phyloP scores from a whole-genome alignment of 2,329 filamentous ascomycete species.

The Dryadomyces quercus-mongolicae region DNA sequence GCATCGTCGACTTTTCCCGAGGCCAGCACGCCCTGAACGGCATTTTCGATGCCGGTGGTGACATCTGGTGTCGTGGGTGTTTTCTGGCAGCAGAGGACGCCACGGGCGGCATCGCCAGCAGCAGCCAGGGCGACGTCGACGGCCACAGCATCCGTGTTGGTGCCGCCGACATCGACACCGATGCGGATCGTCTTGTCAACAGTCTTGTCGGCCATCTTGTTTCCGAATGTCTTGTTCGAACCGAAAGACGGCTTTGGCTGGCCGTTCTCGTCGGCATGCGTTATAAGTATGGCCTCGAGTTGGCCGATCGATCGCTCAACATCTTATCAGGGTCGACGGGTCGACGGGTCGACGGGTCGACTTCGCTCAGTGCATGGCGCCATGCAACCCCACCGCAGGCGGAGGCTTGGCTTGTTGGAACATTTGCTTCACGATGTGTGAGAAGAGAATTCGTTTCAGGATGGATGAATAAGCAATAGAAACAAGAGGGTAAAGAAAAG shows the following conservation, averaged over 20 bases:
- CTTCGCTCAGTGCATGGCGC: no score
- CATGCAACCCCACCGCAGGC: no score
- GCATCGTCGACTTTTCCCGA: background rate
- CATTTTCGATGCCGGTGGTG: conserved; percentile 10
- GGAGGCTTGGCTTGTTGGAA: no score
- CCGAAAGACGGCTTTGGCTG: no score
- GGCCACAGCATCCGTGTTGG: conserved; percentile 40
- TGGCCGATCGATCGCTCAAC: background rate
- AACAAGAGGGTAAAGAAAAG: no score
- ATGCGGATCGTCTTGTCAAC: background rate
- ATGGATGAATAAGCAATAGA: no score
- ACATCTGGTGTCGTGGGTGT: conserved; percentile 7
- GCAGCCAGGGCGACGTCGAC: conserved; percentile 27
- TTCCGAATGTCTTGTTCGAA: no score
- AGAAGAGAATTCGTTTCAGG: no score
- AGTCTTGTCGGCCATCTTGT: background rate
- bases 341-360: no score
- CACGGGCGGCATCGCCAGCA: conserved; percentile 17
- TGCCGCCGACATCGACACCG: conserved; percentile 17
- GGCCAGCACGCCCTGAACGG: conserved; percentile 9
- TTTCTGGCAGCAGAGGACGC: conserved; percentile 11
- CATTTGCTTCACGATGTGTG: no score
- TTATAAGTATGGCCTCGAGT: background rate
- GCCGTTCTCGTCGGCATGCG: background rate
- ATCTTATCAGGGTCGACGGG: background rate